Evolutionary conservation across 2,329 filamentous ascomycete species (phyloP).

Genomic region (Alternaria gaisen): DNA sequence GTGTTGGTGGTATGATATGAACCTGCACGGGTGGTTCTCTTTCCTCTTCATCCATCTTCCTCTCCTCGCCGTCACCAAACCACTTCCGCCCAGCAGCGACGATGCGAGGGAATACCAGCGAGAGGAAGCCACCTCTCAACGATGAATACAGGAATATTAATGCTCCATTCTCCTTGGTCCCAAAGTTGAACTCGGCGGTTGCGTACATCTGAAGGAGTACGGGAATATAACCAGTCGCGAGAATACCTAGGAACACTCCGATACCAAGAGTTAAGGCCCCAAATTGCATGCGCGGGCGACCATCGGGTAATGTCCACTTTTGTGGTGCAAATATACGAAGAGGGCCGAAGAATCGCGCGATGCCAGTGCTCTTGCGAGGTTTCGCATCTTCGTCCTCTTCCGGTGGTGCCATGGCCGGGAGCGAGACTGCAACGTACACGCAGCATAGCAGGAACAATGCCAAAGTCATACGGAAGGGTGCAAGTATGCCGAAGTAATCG

Average conservation of each 20-base stretch:
- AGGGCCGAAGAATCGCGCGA: conserved; percentile 69
- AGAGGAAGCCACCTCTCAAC: conserved; percentile 56
- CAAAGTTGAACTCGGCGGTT: conserved; percentile 57
- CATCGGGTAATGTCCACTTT: conserved; percentile 61
- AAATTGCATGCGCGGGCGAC: conserved; percentile 63
- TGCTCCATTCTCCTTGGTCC: conserved; percentile 56
- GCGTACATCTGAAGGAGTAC: conserved; percentile 63
- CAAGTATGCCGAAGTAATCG: conserved; percentile 68
- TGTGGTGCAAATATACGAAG: conserved; percentile 69
- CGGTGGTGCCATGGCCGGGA: conserved; percentile 61
- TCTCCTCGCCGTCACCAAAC: conserved; percentile 40
- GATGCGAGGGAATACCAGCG: conserved; percentile 56
- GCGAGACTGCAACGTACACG: conserved; percentile 52
- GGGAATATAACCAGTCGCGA: conserved; percentile 74
- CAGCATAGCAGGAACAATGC: conserved; percentile 61
- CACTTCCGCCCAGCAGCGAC: conserved; percentile 54
- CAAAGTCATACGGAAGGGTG: conserved; percentile 72
- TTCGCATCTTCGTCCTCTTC: conserved; percentile 40
- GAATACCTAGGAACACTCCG: conserved; percentile 73
- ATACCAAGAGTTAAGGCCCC: conserved; percentile 70
- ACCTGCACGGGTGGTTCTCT: conserved; percentile 30
- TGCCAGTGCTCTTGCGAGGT: conserved; percentile 43
- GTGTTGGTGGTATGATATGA: conserved; percentile 32
- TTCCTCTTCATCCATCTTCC: conserved; percentile 10
- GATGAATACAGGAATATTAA: conserved; percentile 58